phyloP scores from a whole-genome alignment of 352 stramenopile species.

The Phytopythium oedochilum region DNA sequence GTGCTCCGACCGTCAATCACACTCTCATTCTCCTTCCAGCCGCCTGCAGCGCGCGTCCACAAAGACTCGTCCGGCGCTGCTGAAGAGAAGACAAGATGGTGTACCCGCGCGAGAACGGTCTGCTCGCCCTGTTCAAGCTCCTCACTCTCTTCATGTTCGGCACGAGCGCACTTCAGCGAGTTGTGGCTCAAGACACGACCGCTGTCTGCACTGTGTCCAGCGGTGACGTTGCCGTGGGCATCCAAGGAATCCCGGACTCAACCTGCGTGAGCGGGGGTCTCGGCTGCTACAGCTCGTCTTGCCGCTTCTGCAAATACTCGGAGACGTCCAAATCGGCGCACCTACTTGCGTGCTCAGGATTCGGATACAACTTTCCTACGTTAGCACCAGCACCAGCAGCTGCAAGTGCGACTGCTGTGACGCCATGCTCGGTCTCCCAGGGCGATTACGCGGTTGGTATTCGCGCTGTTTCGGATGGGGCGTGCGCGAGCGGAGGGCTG shows the following conservation, averaged over 20 bases:
- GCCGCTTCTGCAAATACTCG: slow-evolving; percentile 31
- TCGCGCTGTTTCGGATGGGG: slow-evolving; percentile 16
- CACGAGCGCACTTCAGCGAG: background rate
- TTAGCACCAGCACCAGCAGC: background rate
- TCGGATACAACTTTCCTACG: slow-evolving; percentile 14
- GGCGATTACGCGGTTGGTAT: slow-evolving; percentile 26
- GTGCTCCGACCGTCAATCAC: background rate
- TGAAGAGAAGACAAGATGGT: slow-evolving; percentile 5
- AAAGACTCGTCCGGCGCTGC: background rate
- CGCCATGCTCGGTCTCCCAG: slow-evolving; percentile 13
- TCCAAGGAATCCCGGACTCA: slow-evolving; percentile 22
- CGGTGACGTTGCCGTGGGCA: slow-evolving; percentile 22
- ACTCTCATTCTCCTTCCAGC: background rate
- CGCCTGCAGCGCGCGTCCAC: background rate
- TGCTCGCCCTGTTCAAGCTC: slow-evolving; percentile 1
- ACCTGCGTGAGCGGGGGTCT: slow-evolving; percentile 26
- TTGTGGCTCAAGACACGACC: background rate
- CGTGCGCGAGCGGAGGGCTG: slow-evolving; percentile 28
- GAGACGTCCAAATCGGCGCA: slow-evolving; percentile 26
- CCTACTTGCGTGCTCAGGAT: slow-evolving; percentile 19
- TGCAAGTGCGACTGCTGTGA: background rate
- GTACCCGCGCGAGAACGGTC: background rate
- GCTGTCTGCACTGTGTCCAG: slow-evolving; percentile 11
- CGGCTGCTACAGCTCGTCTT: slow-evolving; percentile 27
- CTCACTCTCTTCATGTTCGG: background rate